phyloP scores from a whole-genome alignment of 2,329 filamentous ascomycete species.

The Aschersonia sp. region DNA sequence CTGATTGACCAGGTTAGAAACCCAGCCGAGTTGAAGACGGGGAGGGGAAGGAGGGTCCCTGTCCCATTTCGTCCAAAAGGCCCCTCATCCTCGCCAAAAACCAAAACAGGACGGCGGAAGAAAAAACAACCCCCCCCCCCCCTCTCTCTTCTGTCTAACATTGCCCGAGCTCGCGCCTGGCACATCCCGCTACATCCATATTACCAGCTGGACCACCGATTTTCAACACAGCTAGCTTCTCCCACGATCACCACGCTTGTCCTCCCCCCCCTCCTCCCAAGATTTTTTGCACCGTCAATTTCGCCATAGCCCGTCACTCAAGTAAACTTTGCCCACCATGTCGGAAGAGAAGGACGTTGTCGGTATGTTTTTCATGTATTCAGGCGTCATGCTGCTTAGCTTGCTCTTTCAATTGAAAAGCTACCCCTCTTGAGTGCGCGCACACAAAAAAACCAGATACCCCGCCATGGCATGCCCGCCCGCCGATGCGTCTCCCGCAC shows the following conservation, averaged over 20 bases:
- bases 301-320: not conserved
- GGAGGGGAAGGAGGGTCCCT: too few species aligned
- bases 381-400: not conserved
- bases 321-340: constrained; percentile 19
- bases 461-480: constrained; percentile 5
- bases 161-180: not conserved
- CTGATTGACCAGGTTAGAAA: too few species aligned
- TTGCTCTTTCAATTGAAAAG: constrained; percentile 1
- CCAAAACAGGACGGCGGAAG: too few species aligned
- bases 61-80: too few species aligned
- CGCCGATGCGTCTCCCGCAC: not conserved
- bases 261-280: constrained; percentile 1
- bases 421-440: constrained; percentile 11
- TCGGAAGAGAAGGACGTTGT: constrained; percentile 29
- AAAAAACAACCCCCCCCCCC: too few species aligned
- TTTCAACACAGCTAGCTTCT: constrained; percentile 3
- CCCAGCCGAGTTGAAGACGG: too few species aligned
- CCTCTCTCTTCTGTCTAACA: not conserved
- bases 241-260: not conserved
- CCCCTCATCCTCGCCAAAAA: too few species aligned
- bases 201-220: not conserved
- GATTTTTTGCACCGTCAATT: not conserved
- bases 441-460: constrained; percentile 3
- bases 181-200: not conserved
- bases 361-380: constrained; percentile 18